These are phyloP conservation scores for Nelumbo lutea DNA, from an alignment of 164 flowering plant genomes.

Conservation along the genomic window DNA sequence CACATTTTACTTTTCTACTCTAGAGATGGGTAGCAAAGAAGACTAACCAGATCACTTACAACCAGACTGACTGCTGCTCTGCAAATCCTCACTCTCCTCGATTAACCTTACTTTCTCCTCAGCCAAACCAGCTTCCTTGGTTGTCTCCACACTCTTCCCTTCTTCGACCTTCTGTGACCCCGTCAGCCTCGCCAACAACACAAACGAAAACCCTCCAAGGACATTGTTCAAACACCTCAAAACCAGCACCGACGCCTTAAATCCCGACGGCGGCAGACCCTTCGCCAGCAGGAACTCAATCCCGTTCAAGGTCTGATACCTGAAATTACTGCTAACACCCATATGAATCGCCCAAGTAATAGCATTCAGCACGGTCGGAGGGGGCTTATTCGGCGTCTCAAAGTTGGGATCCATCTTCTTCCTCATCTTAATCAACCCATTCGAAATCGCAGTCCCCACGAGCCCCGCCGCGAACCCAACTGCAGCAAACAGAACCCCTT, in stretches of 20 bases:
- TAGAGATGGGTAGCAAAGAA: background rate
- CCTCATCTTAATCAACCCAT: slow-evolving; percentile 68
- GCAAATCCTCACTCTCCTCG: slow-evolving; percentile 21
- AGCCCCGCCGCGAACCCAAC: slow-evolving; percentile 91
- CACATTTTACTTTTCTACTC: background rate
- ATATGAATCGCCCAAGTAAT: slow-evolving; percentile 84
- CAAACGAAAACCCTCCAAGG: slow-evolving; percentile 86
- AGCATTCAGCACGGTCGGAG: slow-evolving; percentile 77
- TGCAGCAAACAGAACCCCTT: slow-evolving; percentile 75
- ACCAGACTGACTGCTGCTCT: slow-evolving; percentile 23
- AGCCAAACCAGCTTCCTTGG: slow-evolving; percentile 15
- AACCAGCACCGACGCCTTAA: slow-evolving; percentile 66
- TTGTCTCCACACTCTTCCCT: background rate
- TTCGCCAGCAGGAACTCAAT: slow-evolving; percentile 69
- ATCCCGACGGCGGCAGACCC: slow-evolving; percentile 48
- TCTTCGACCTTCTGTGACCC: slow-evolving; percentile 68
- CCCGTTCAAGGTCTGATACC: slow-evolving; percentile 89
- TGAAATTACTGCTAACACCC: slow-evolving; percentile 85
- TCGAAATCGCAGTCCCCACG: slow-evolving; percentile 82
- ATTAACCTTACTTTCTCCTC: slow-evolving; percentile 50
- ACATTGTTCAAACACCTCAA: slow-evolving; percentile 76
- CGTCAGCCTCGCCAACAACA: slow-evolving; percentile 75
- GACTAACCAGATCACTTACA: slow-evolving; percentile 20
- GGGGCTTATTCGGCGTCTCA: slow-evolving; percentile 82
- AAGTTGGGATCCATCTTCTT: slow-evolving; percentile 90